Evolutionary conservation across 768 basidiomycete species (phyloP).

Genomic region (Agaricus sinodeliciosus): DNA sequence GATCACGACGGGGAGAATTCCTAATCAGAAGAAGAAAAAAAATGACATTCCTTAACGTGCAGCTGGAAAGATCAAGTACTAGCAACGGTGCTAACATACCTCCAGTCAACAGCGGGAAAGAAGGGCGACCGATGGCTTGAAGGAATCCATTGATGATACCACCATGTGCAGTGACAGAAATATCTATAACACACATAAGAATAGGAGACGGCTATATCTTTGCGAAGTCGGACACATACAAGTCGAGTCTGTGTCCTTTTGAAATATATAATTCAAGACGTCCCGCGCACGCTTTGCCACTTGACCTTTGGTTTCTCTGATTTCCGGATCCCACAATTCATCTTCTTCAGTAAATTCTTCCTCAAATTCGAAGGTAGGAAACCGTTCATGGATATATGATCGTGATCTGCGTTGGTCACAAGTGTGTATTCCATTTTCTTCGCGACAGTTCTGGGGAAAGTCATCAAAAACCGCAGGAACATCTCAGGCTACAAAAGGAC

Average conservation of each 20-base stretch:
- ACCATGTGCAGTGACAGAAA: conserved; percentile 14
- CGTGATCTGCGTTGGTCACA: conserved; percentile 51
- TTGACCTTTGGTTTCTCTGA: conserved; percentile 46
- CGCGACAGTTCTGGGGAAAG: conserved; percentile 52
- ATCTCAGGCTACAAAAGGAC: not conserved
- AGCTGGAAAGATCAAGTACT: too few relatives aligned
- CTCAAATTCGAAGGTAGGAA: conserved; percentile 51
- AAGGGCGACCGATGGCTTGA: conserved; percentile 9
- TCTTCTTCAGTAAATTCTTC: conserved; percentile 57
- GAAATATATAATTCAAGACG: conserved; percentile 54
- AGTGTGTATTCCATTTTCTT: conserved; percentile 62
- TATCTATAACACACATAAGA: not conserved
- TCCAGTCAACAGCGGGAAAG: conserved; percentile 12
- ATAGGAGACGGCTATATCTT: too few relatives aligned
- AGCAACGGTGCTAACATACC: not conserved
- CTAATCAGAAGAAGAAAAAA: not conserved
- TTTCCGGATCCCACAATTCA: conserved; percentile 46
- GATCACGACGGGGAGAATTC: conserved; percentile 8
- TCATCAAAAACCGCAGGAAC: not conserved
- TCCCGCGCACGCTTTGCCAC: conserved; percentile 38
- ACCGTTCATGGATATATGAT: conserved; percentile 37
- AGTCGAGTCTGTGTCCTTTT: conserved; percentile 28
- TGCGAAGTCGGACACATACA: conserved; percentile 32
- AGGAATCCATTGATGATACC: conserved; percentile 15
- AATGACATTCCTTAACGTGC: not conserved